Evolutionary conservation across 2,329 filamentous ascomycete species (phyloP).

Genomic region (Penicillium sp.): DNA sequence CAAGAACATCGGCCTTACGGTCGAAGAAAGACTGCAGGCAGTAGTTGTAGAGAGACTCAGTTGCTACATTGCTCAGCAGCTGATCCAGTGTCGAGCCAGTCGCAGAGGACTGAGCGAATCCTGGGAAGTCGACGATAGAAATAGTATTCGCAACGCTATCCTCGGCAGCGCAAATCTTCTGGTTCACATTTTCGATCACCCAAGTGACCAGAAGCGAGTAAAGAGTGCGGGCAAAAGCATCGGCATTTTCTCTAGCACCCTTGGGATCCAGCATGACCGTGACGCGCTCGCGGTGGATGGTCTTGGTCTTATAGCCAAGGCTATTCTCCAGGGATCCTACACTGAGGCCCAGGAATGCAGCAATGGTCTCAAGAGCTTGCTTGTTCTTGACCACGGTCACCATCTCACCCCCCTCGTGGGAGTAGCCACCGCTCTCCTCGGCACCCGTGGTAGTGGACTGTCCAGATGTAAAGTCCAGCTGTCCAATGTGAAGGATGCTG

Average conservation of each 20-base stretch:
- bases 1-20: conserved; percentile 85
- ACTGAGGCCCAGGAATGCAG: conserved; percentile 89
- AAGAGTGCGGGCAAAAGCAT: conserved; percentile 87
- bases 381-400: conserved; percentile 90
- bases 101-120: conserved; percentile 79
- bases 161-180: conserved; percentile 80
- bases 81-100: conserved; percentile 88
- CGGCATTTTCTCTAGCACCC: conserved; percentile 85
- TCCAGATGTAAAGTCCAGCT: conserved; percentile 86
- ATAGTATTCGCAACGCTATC: conserved; percentile 90
- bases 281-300: conserved; percentile 92
- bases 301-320: conserved; percentile 94
- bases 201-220: conserved; percentile 94
- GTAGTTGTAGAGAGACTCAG: conserved; percentile 88
- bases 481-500: conserved; percentile 92
- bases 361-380: conserved; percentile 78
- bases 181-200: conserved; percentile 89
- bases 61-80: conserved; percentile 89
- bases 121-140: conserved; percentile 93
- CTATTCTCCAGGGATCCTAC: conserved; percentile 79
- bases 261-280: conserved; percentile 95
- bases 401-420: conserved; percentile 85
- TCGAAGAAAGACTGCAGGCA: conserved; percentile 96
- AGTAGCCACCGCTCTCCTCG: conserved; percentile 94
- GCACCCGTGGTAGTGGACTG: conserved; percentile 74